phyloP scores from a whole-genome alignment of 495 filamentous ascomycete species.

The Ascodesmis nigricans region DNA sequence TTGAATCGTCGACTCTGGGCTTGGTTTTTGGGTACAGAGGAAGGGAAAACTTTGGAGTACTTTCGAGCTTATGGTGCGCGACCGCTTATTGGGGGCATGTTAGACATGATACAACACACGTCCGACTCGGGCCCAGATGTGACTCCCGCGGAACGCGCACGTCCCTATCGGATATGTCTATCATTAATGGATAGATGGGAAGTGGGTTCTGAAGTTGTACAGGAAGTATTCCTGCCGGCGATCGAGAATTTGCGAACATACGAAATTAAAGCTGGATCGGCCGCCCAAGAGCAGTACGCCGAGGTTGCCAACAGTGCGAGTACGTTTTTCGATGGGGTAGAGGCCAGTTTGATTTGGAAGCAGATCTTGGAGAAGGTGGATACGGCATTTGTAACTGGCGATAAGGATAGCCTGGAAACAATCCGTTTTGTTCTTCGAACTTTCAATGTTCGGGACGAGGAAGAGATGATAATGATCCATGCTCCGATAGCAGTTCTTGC shows the following conservation, averaged over 20 bases:
- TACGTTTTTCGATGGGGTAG: conserved; percentile 91
- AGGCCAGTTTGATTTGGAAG: conserved; percentile 78
- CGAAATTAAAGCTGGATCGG: conserved; percentile 32
- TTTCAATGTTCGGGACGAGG: conserved; percentile 83
- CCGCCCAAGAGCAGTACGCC: conserved; percentile 49
- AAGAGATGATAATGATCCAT: conserved; percentile 72
- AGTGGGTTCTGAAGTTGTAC: conserved; percentile 71
- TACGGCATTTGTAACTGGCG: conserved; percentile 31
- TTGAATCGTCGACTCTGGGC: conserved; percentile 83
- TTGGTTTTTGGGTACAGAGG: conserved; percentile 74
- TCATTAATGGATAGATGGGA: conserved; percentile 98
- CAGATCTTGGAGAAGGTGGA: conserved; percentile 42
- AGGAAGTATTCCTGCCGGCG: conserved; percentile 70
- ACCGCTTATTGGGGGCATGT: conserved; percentile 48
- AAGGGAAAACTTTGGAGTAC: conserved; percentile 38
- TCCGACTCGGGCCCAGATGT: conserved; percentile 27
- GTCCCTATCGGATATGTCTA: conserved; percentile 72
- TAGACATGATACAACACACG: conserved; percentile 40
- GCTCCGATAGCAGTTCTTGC: conserved; percentile 52
- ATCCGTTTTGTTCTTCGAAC: conserved; percentile 61
- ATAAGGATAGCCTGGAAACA: conserved; percentile 39
- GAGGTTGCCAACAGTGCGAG: conserved; percentile 84
- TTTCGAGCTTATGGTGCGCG: conserved; percentile 59
- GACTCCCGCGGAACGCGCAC: conserved; percentile 48
- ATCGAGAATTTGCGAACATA: conserved; percentile 55